Conservation (phyloP, 2,329 filamentous ascomycete species). For the Myriosclerotinia duriaeana region DNA sequence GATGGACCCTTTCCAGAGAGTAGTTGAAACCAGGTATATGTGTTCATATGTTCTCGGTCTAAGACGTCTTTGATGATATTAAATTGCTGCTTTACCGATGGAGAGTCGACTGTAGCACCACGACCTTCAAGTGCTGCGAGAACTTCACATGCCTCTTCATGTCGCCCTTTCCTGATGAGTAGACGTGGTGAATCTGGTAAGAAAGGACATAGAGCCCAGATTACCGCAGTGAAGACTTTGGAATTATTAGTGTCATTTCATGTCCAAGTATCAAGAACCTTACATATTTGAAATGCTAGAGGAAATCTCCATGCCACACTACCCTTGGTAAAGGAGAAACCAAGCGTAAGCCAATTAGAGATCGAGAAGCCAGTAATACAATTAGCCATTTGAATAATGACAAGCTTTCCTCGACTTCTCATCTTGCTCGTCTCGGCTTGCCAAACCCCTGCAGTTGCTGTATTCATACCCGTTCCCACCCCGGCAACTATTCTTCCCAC, state of each 20-base stretch:
- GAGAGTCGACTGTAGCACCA: conserved; percentile 34
- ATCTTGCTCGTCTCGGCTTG: conserved; percentile 59
- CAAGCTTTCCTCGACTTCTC: conserved; percentile 57
- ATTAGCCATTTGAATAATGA: conserved; percentile 59
- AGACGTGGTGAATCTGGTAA: conserved; percentile 54
- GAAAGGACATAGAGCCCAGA: conserved; percentile 52
- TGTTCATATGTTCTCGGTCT: conserved; percentile 42
- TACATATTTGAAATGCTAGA: conserved; percentile 51
- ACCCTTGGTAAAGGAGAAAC: conserved; percentile 51
- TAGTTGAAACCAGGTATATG: conserved; percentile 45
- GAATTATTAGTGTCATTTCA: conserved; percentile 24
- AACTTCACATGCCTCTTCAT: conserved; percentile 47
- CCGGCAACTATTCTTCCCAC: conserved; percentile 51
- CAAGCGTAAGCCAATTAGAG: conserved; percentile 59
- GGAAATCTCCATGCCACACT: conserved; percentile 60
- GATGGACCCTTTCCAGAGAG: conserved; percentile 45
- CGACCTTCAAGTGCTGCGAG: conserved; percentile 43
- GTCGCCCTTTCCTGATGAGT: conserved; percentile 47
- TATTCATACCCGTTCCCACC: conserved; percentile 52
- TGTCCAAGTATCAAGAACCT: not conserved
- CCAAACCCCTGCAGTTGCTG: conserved; percentile 55
- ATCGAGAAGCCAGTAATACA: conserved; percentile 51
- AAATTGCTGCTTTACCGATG: conserved; percentile 53
- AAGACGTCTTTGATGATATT: conserved; percentile 46
- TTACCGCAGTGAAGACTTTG: conserved; percentile 58